Conservation (phyloP, 257 asterid genomes). For the Solanum corneliomulleri region DNA sequence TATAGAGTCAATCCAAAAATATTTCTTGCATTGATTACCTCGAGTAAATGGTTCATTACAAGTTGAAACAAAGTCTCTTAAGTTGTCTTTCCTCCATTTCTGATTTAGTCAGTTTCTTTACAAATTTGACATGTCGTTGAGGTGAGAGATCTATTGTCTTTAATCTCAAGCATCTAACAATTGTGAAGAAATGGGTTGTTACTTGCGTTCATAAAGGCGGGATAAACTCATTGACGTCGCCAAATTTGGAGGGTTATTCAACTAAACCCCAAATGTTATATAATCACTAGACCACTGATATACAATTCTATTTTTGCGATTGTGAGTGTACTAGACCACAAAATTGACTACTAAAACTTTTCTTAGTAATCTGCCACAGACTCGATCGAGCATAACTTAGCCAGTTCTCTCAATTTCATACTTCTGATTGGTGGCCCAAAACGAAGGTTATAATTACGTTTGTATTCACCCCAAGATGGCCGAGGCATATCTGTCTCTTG, state of each 20-base stretch:
- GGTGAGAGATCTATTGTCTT: not conserved
- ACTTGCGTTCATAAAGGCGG: not conserved
- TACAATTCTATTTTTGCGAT: not conserved
- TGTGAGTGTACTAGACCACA: not conserved
- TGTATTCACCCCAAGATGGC: not conserved
- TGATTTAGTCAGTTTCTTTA: not conserved
- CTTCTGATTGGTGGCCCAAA: not conserved
- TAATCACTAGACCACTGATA: not conserved
- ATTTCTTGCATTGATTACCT: not conserved
- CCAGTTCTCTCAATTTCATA: no score
- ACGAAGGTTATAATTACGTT: not conserved
- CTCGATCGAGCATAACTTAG: not conserved
- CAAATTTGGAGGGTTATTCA: not conserved
- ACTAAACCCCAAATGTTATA: not conserved
- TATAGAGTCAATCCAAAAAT: not conserved
- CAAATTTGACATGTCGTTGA: not conserved
- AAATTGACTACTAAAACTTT: not conserved
- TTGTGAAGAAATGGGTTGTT: not conserved
- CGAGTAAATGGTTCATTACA: not conserved
- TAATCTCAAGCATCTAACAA: not conserved
- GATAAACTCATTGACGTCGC: not conserved
- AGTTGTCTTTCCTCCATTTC: not conserved
- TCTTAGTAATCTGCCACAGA: not conserved
- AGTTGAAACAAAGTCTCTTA: not conserved
- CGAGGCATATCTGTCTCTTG: not conserved